Evolutionary conservation across 805 yeast species (phyloP), one percentile per base, ranked within the genome.

Genomic region (Candida lessepsii): DNA sequence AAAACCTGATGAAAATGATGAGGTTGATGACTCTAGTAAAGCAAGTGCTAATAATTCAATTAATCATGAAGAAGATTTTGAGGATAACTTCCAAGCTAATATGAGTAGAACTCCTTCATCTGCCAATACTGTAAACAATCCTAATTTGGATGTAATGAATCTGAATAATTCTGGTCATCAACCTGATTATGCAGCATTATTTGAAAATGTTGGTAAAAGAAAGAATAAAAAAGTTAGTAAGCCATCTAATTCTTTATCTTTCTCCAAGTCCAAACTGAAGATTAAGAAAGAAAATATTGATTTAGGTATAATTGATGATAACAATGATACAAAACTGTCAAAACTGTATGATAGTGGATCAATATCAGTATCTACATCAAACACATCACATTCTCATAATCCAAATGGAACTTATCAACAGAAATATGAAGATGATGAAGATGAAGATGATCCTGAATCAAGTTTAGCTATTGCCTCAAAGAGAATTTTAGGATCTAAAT

Each of bases 121-220:
- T 11, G 50, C 53, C 7, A 52, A 50, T 25, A 48, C 51, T 9
- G 45, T 46, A 16, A 20, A 26, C 20, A 29, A 6, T 20, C 27
- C 24, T 28, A 20, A 14, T 8, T 42, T 53, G n/a, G 57, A 57
- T 10, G 20, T 48, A 1, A 43, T 48, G 2, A 35, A 45, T 2
- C 53, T 48, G 50, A 48, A 52, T 32, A 35, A 40, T 15, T 56
- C 59, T 15, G 26, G n/a, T 20, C 30, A 41, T 20, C 67, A 61
- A 39, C 73, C 73, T 2, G 68, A 69, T 47, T 69, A 69, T 47
- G 73, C 66, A 3, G 71, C 73, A 4, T 56, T 69, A 20, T 69
- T 69, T 49, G 65, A 68, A 41, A 65, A 64, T 32, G 71, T 69
- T 4, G 73, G 73, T 1, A 69, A 68, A 40, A 46, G 73, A 24